A percentile compares a stretch with the other conserved stretches of the same genome.
Evolutionary conservation across 257 asterid species (phyloP).

Genomic region (Solanum peruvianum): DNA sequence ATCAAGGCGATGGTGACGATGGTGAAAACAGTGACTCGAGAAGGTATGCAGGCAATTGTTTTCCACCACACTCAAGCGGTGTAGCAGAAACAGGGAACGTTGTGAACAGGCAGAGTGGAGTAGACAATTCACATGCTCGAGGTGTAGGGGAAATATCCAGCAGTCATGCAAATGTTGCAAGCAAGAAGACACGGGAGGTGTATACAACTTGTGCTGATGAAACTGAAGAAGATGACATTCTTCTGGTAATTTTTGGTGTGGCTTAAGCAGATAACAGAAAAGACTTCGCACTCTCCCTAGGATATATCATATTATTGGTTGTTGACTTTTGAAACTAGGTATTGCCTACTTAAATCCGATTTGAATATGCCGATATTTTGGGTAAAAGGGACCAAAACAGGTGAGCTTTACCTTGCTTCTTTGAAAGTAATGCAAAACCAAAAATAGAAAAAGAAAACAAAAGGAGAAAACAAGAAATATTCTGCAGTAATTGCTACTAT

Average conservation of each 20-base stretch:
- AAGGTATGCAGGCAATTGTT: constrained; percentile 16
- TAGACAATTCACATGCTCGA: constrained; percentile 18
- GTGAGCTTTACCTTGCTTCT: not conserved
- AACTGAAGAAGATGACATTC: constrained; percentile 63
- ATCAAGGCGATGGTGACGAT: constrained; percentile 19
- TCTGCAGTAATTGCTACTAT: not conserved
- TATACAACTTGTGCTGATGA: constrained; percentile 14
- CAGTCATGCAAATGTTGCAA: constrained; percentile 18
- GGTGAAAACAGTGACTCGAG: constrained; percentile 15
- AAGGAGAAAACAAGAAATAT: not conserved
- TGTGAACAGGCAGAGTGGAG: constrained; percentile 16
- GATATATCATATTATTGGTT: not conserved
- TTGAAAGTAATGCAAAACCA: not conserved
- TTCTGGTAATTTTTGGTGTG: constrained; percentile 50
- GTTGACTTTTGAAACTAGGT: not conserved
- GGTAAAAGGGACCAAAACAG: not conserved
- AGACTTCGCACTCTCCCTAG: not conserved
- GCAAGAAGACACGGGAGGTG: constrained; percentile 13
- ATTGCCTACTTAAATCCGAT: not conserved
- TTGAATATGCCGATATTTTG: not conserved
- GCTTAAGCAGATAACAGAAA: not conserved
- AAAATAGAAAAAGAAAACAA: not conserved
- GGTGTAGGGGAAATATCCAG: constrained; percentile 14
- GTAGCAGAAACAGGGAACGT: constrained; percentile 25
- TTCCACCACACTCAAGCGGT: constrained; percentile 18